Conservation (phyloP, 2,329 filamentous ascomycete genomes). For the Penicillium glabrum region DNA sequence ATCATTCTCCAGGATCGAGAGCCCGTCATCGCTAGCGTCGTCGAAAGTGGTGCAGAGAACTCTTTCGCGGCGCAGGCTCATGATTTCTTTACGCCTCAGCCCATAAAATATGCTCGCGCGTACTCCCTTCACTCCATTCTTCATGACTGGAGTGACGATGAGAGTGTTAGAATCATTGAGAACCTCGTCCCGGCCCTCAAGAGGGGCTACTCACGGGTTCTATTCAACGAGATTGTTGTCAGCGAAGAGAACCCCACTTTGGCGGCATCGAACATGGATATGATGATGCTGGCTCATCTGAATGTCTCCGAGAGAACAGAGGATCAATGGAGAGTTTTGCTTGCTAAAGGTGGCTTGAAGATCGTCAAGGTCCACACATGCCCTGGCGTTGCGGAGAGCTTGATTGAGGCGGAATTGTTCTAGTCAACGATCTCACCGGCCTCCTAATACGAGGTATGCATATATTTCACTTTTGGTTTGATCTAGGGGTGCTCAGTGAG, state of each 20-base stretch:
- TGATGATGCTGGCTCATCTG: conserved; percentile 27
- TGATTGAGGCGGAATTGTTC: conserved; percentile 22
- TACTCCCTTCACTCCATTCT: conserved; percentile 29
- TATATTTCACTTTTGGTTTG: too few relatives aligned
- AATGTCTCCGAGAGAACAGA: conserved; percentile 19
- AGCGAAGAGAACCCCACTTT: conserved; percentile 17
- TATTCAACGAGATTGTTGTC: conserved; percentile 25
- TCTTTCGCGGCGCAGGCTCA: conserved; percentile 15
- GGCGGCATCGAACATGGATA: conserved; percentile 24
- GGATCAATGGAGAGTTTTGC: conserved; percentile 15
- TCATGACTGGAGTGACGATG: conserved; percentile 26
- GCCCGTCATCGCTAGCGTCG: conserved; percentile 12
- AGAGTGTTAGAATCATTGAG: conserved; percentile 17
- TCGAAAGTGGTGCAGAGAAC: neutral
- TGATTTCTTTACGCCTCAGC: conserved; percentile 20
- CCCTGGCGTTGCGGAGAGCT: conserved; percentile 18
- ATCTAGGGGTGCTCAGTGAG: too few relatives aligned
- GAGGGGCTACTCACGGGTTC: conserved; percentile 19
- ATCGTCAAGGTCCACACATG: conserved; percentile 17
- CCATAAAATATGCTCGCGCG: conserved; percentile 22
- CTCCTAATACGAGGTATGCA: too few relatives aligned
- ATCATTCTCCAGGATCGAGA: conserved; percentile 15
- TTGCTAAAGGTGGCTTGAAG: conserved; percentile 14
- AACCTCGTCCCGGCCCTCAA: conserved; percentile 22
- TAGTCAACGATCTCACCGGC: neutral